Conservation (phyloP, 371 early-diverging fungal genomes). For the Saksenaea oblongispora region DNA sequence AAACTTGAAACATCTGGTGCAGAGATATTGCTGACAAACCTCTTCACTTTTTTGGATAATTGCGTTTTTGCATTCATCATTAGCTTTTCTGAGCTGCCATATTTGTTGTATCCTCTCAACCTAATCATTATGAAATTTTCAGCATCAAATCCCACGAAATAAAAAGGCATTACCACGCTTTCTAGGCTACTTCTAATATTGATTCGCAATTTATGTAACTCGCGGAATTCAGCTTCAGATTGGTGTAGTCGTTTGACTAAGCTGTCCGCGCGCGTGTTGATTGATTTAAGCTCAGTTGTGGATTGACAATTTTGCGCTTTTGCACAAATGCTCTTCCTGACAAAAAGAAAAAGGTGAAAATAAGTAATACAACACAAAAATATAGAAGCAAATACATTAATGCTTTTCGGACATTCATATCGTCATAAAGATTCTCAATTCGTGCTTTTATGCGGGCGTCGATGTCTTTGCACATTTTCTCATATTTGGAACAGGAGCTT, state of each 20-base stretch:
- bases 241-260: not conserved
- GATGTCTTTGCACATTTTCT: not conserved
- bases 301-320: not conserved
- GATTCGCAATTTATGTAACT: too few relatives aligned
- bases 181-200: too few relatives aligned
- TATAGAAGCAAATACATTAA: not conserved
- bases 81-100: not conserved
- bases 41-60: too few relatives aligned
- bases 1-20: too few relatives aligned
- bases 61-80: too few relatives aligned
- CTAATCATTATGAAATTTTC: not conserved
- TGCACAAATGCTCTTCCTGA: not conserved
- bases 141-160: too few relatives aligned
- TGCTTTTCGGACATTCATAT: not conserved
- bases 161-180: too few relatives aligned
- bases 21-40: too few relatives aligned
- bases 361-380: not conserved
- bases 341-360: not conserved
- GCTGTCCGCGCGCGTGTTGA: not conserved
- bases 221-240: not conserved
- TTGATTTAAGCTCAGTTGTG: not conserved
- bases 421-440: not conserved
- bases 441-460: not conserved
- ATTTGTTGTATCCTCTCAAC: not conserved
- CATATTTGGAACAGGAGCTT: not conserved